phyloP scores from a whole-genome alignment of 2,329 filamentous ascomycete species.

The Tolypocladium endophyticum region DNA sequence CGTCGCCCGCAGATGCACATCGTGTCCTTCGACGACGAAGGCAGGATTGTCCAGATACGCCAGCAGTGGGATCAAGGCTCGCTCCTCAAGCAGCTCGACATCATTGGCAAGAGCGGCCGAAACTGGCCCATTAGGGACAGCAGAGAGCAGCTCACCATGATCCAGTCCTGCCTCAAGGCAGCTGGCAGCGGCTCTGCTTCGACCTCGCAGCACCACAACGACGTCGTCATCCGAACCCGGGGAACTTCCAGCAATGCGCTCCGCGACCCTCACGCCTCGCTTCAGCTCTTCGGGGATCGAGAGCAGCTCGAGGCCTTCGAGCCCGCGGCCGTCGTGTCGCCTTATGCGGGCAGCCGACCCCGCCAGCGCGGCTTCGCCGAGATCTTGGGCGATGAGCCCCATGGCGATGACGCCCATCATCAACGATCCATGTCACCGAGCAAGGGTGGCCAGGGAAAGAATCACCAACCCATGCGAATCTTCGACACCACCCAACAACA shows the following conservation, averaged over 20 bases:
- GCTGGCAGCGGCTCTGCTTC: slow-evolving; percentile 24
- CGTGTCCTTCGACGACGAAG: slow-evolving; percentile 66
- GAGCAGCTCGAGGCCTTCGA: slow-evolving; percentile 45
- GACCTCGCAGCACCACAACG: slow-evolving; percentile 20
- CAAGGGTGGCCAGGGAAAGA: slow-evolving; percentile 46
- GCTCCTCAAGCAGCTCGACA: slow-evolving; percentile 83
- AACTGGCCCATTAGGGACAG: slow-evolving; percentile 94
- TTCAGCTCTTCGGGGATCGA: slow-evolving; percentile 64
- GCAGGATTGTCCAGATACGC: slow-evolving; percentile 78
- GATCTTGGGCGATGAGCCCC: slow-evolving; percentile 49
- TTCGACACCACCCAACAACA: slow-evolving; percentile 44
- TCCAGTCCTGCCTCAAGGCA: slow-evolving; percentile 49
- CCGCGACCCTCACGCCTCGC: slow-evolving; percentile 58
- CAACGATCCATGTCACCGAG: slow-evolving; percentile 42
- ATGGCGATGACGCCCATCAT: slow-evolving; percentile 29
- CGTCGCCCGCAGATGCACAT: slow-evolving; percentile 59
- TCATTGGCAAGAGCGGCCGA: slow-evolving; percentile 80
- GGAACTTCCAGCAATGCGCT: slow-evolving; percentile 42
- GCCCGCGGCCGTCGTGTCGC: slow-evolving; percentile 43
- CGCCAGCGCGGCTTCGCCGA: slow-evolving; percentile 62
- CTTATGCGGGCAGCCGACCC: slow-evolving; percentile 48
- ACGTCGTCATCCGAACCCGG: slow-evolving; percentile 33
- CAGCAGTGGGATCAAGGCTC: slow-evolving; percentile 93
- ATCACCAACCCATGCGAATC: slow-evolving; percentile 51
- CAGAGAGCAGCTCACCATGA: slow-evolving; percentile 71